phyloP scores from a whole-genome alignment of 345 rosid species.

The Ailanthus altissimus region DNA sequence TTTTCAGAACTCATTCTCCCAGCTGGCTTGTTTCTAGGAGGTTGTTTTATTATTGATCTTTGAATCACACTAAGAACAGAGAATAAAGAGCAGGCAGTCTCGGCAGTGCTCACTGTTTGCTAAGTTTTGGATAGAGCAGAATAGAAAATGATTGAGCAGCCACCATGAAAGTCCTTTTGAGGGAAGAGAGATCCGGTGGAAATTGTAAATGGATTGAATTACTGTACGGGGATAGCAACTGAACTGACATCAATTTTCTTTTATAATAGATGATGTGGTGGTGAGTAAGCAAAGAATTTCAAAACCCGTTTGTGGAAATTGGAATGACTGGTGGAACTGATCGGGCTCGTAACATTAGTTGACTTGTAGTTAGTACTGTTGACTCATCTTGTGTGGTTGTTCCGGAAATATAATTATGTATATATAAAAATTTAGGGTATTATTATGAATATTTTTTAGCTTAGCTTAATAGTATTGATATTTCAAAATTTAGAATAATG shows the following conservation, averaged over 20 bases:
- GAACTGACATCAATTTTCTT: background rate
- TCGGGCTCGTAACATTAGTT: conserved; percentile 8
- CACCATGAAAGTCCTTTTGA: background rate
- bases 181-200: background rate
- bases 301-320: background rate
- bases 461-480: too few species aligned
- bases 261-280: background rate
- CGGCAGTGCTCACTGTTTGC: background rate
- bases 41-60: background rate
- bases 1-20: background rate
- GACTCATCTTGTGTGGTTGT: too few species aligned
- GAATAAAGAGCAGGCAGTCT: background rate
- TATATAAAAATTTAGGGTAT: too few species aligned
- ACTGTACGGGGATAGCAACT: background rate
- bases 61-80: background rate
- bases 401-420: too few species aligned
- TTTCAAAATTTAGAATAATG: too few species aligned
- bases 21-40: conserved; percentile 3
- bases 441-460: too few species aligned
- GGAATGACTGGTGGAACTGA: conserved; percentile 26
- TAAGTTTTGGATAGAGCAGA: background rate
- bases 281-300: background rate
- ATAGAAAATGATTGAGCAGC: conserved; percentile 2
- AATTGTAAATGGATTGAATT: background rate
- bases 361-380: conserved; percentile 7